These are phyloP conservation scores for Delonix regia DNA, from an alignment of 306 rosid species.

Conservation along the genomic window DNA sequence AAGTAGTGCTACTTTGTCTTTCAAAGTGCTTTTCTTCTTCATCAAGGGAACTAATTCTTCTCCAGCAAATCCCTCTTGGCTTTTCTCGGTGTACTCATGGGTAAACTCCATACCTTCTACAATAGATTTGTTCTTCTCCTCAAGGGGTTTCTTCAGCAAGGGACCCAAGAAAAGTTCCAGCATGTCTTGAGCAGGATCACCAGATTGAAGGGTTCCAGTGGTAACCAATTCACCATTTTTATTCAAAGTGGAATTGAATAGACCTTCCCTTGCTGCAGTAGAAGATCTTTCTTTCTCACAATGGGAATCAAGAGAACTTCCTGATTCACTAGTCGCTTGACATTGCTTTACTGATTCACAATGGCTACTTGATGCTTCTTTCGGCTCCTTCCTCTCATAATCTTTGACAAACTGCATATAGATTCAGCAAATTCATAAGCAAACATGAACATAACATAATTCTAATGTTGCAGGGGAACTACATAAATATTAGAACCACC, in stretches of 20 bases:
- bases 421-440: constrained; percentile 1
- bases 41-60: constrained; percentile 50
- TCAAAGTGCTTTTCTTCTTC: constrained; percentile 70
- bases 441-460: background rate
- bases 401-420: constrained; percentile 67
- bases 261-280: constrained; percentile 32
- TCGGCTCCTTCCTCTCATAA: constrained; percentile 37
- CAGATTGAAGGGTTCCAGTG: constrained; percentile 38
- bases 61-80: constrained; percentile 34
- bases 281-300: constrained; percentile 34
- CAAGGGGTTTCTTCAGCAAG: constrained; percentile 57
- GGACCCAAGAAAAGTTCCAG: constrained; percentile 80
- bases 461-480: constrained; percentile 4
- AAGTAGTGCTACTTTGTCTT: constrained; percentile 67
- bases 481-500: constrained; percentile 1
- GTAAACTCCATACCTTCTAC: constrained; percentile 39
- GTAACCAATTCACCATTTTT: constrained; percentile 36
- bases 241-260: constrained; percentile 36
- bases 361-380: constrained; percentile 34
- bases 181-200: constrained; percentile 84
- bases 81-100: constrained; percentile 38
- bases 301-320: constrained; percentile 36
- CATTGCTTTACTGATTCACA: constrained; percentile 39
- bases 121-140: constrained; percentile 47
- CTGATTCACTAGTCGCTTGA: constrained; percentile 36